Evolutionary conservation across 2,329 filamentous ascomycete species (phyloP), one percentile per base, ranked within the genome.

Genomic region (Scytalidium lignicola): DNA sequence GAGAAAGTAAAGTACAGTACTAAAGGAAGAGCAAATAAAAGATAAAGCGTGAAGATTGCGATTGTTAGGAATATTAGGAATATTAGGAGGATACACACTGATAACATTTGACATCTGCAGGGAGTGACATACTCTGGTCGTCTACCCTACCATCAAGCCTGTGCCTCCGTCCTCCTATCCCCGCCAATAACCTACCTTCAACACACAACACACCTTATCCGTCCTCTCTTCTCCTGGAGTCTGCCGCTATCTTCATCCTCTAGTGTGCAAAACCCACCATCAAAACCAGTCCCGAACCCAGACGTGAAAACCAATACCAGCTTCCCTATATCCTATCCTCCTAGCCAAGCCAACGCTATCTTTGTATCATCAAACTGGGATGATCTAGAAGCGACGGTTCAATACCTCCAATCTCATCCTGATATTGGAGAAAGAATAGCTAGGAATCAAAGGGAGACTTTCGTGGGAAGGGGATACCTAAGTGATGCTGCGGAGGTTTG

Each of bases 41-140:
- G 7, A 28, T 13, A 28, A n/a, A n/a, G n/a, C n/a, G n/a, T n/a
- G n/a, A n/a, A n/a, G n/a, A n/a, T n/a, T n/a, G n/a, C n/a, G n/a
- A n/a, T n/a, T n/a, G n/a, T n/a, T n/a, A n/a, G n/a, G n/a, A n/a
- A n/a, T n/a, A n/a, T n/a, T n/a, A n/a, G n/a, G n/a, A n/a, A n/a
- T n/a, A n/a, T n/a, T n/a, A n/a, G n/a, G n/a, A n/a, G n/a, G n/a
- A n/a, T n/a, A n/a, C n/a, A n/a, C n/a, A n/a, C n/a, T n/a, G n/a
- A n/a, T 26, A 26, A 26, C 23, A 26, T 10, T 10, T 26, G 23
- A 26, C 10, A 10, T 26, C 23, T 26, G 23, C 23, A 63, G 63
- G 75, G 75, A 5, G 65, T 79, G n/a, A 70, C 74, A 3, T 79
- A 79, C 63, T 74, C 69, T 47, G 75, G 75, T 1, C 70, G 75